Evolutionary conservation across 2,329 filamentous ascomycete species (phyloP).

Genomic region (Orbilia javanica): DNA sequence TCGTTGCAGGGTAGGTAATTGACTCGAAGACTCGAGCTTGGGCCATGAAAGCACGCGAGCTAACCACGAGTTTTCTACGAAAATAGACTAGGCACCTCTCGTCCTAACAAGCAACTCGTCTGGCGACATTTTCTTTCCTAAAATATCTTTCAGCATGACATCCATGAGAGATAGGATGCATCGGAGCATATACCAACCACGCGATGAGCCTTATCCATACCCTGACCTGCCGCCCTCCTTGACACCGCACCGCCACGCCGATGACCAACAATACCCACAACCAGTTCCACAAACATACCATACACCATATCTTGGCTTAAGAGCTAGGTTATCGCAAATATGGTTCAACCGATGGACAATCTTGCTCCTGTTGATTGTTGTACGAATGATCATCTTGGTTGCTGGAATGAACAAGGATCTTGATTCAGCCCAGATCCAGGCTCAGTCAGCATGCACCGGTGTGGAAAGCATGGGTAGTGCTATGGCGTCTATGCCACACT

Average conservation of each 20-base stretch:
- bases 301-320: slow-evolving; percentile 92
- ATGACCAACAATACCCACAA: slow-evolving; percentile 18
- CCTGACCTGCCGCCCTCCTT: slow-evolving; percentile 50
- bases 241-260: slow-evolving; percentile 24
- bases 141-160: slow-evolving; percentile 35
- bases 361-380: slow-evolving; percentile 85
- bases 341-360: slow-evolving; percentile 99
- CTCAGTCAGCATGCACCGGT: slow-evolving; percentile 87
- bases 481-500: slow-evolving; percentile 98
- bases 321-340: slow-evolving; percentile 89
- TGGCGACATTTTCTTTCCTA: slow-evolving; percentile 12
- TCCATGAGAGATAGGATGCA: slow-evolving; percentile 50
- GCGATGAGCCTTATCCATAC: slow-evolving; percentile 49
- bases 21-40: slow-evolving; percentile 54
- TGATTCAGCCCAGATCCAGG: slow-evolving; percentile 80
- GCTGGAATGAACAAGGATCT: slow-evolving; percentile 80
- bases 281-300: slow-evolving; percentile 68
- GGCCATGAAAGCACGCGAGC: neutral
- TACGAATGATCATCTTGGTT: slow-evolving; percentile 82
- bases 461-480: slow-evolving; percentile 93
- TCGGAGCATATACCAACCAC: slow-evolving; percentile 47
- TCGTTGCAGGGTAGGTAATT: slow-evolving; percentile 49
- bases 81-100: slow-evolving; percentile 8
- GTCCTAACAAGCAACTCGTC: slow-evolving; percentile 12
- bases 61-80: slow-evolving; percentile 26